These are phyloP conservation scores for Boletellus deceptivus DNA, from an alignment of 1,284 basidiomycete genomes.

Conservation along the genomic window DNA sequence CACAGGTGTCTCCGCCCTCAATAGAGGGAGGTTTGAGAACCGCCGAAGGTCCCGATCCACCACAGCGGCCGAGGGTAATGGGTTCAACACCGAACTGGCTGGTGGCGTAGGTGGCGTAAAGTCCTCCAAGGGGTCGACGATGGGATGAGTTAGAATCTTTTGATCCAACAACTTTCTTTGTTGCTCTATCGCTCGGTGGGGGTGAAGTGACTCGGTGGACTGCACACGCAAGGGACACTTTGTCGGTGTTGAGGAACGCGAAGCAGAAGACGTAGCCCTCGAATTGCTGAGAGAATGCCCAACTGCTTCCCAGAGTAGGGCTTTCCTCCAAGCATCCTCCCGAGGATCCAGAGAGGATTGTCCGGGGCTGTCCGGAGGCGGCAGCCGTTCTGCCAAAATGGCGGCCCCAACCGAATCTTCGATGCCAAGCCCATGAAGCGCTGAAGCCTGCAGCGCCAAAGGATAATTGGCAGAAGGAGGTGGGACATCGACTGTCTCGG, in stretches of 20 bases:
- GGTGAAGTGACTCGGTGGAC: constrained; percentile 40
- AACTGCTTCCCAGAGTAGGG: constrained; percentile 68
- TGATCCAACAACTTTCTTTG: constrained; percentile 30
- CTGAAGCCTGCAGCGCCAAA: constrained; percentile 72
- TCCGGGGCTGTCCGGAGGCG: constrained; percentile 62
- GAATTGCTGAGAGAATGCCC: constrained; percentile 66
- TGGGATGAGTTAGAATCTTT: constrained; percentile 31
- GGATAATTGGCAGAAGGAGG: constrained; percentile 61
- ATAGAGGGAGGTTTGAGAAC: constrained; percentile 31
- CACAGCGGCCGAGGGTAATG: constrained; percentile 12
- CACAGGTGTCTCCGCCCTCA: constrained; percentile 55
- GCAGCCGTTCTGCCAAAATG: constrained; percentile 64
- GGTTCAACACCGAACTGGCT: constrained; percentile 2
- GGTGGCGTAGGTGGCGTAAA: constrained; percentile 17
- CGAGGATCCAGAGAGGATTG: constrained; percentile 51
- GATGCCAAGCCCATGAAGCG: constrained; percentile 63
- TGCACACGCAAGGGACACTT: constrained; percentile 32
- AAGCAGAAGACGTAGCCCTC: constrained; percentile 33
- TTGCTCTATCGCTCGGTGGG: constrained; percentile 18
- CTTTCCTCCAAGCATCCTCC: constrained; percentile 68
- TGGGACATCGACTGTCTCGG: constrained; percentile 74
- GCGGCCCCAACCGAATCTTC: constrained; percentile 71
- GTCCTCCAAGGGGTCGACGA: constrained; percentile 31
- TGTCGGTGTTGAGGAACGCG: constrained; percentile 31
- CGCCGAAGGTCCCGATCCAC: constrained; percentile 27